These are phyloP conservation scores for Lepidium didymum DNA, from an alignment of 345 rosid species.

Conservation along the genomic window DNA sequence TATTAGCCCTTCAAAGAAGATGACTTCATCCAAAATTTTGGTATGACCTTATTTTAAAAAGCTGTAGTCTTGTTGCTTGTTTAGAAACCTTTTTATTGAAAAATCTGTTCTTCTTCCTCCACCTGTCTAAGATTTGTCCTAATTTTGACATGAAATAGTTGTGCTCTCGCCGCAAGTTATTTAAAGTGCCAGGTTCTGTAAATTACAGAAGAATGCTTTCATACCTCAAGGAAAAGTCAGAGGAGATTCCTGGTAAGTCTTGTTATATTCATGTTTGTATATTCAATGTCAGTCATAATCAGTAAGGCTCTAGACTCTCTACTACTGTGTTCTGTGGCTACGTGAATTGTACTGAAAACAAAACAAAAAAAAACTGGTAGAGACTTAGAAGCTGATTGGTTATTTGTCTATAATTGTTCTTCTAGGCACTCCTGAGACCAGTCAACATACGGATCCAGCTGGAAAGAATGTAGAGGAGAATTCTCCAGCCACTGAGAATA, in stretches of 20 bases:
- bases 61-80: not conserved
- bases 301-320: too few species aligned
- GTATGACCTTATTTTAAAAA: not conserved
- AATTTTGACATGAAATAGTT: not conserved
- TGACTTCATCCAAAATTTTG: not conserved
- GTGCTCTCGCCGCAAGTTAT: not conserved
- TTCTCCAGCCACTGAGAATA: not conserved
- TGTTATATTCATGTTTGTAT: not conserved
- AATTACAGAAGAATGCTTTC: slow-evolving; percentile 4
- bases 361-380: not conserved
- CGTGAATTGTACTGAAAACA: not conserved
- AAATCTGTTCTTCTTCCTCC: not conserved
- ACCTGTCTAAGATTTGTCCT: not conserved
- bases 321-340: not conserved
- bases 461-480: not conserved
- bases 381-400: not conserved
- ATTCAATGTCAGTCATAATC: not conserved
- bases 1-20: not conserved
- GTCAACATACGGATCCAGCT: not conserved
- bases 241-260: not conserved
- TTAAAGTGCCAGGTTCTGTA: not conserved
- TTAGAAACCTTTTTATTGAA: not conserved
- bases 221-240: not conserved
- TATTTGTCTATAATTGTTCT: not conserved
- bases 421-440: not conserved